phyloP scores from a whole-genome alignment of 352 stramenopile species.

The Pythium rishiriense region DNA sequence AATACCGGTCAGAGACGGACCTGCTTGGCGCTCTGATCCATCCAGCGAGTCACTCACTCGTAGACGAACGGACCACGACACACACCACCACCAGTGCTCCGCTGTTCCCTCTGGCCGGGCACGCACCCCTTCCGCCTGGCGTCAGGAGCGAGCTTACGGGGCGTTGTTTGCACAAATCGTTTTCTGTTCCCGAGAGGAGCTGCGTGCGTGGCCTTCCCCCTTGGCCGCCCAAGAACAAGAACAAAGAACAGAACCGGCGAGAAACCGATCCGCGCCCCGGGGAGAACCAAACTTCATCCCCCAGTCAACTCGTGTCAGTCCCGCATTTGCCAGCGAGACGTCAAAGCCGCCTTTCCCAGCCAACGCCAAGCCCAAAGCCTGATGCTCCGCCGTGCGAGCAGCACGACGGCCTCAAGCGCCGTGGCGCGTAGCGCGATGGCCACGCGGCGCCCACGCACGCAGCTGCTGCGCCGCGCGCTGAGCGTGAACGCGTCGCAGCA shows the following conservation, averaged over 20 bases:
- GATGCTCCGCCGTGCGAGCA: slow-evolving; percentile 26
- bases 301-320: slow-evolving; percentile 5
- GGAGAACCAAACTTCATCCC: background rate
- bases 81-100: background rate
- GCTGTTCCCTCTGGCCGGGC: background rate
- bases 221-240: no score
- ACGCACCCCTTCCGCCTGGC: background rate
- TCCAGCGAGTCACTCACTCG: background rate
- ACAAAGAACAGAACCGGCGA: background rate
- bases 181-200: background rate
- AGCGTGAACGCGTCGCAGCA: slow-evolving; percentile 28
- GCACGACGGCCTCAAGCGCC: background rate
- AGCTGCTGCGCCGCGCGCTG: slow-evolving; percentile 24
- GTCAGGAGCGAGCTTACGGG: slow-evolving; percentile 23
- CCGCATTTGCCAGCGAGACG: slow-evolving; percentile 4
- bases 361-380: no score
- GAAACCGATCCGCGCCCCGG: background rate
- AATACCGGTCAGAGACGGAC: slow-evolving; percentile 3
- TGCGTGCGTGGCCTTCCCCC: background rate
- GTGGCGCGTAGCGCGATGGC: slow-evolving; percentile 18
- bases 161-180: slow-evolving; percentile 19
- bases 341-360: no score
- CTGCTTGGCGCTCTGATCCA: background rate
- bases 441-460: slow-evolving; percentile 18
- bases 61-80: slow-evolving; percentile 11